phyloP scores from a whole-genome alignment of 2,329 filamentous ascomycete genomes.

The Beauveria sp. region DNA sequence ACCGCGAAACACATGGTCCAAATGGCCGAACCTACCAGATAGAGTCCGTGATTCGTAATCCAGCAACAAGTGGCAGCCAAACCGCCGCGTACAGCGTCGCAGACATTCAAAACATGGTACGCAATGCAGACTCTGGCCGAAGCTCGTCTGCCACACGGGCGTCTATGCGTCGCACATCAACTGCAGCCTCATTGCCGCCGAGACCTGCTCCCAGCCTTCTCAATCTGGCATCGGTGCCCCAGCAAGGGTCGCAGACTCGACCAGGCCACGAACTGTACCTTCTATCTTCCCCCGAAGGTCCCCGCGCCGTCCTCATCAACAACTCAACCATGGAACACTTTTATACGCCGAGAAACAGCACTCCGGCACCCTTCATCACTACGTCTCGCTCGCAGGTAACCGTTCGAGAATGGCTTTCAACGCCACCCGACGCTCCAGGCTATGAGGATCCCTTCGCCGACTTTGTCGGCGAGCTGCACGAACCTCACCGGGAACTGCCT shows the following conservation, averaged over 20 bases:
- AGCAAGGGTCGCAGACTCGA: conserved; percentile 16
- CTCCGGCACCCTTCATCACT: not conserved
- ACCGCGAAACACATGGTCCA: conserved; percentile 25
- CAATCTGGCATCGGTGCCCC: conserved; percentile 17
- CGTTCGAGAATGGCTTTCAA: not conserved
- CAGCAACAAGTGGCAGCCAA: conserved; percentile 12
- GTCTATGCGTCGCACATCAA: conserved; percentile 45
- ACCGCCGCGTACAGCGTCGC: conserved; percentile 28
- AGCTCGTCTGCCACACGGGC: conserved; percentile 39
- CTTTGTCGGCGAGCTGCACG: not conserved
- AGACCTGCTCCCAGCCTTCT: conserved; percentile 26
- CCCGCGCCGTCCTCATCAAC: conserved; percentile 49
- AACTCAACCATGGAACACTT: conserved; percentile 41
- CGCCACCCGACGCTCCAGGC: not conserved
- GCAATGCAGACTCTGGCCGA: conserved; percentile 37
- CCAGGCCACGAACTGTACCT: conserved; percentile 48
- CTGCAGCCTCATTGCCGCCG: conserved; percentile 34
- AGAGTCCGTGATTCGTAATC: conserved; percentile 24
- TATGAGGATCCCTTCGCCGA: not conserved
- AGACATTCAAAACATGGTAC: conserved; percentile 40
- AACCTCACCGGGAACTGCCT: not conserved
- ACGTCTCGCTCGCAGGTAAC: not conserved
- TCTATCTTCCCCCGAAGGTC: conserved; percentile 51
- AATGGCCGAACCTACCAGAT: conserved; percentile 28
- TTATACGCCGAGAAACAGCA: conserved; percentile 31